Evolutionary conservation across 2,329 filamentous ascomycete species (phyloP), one percentile per base, ranked within the genome.

Genomic region (Thermoascus crustaceus): DNA sequence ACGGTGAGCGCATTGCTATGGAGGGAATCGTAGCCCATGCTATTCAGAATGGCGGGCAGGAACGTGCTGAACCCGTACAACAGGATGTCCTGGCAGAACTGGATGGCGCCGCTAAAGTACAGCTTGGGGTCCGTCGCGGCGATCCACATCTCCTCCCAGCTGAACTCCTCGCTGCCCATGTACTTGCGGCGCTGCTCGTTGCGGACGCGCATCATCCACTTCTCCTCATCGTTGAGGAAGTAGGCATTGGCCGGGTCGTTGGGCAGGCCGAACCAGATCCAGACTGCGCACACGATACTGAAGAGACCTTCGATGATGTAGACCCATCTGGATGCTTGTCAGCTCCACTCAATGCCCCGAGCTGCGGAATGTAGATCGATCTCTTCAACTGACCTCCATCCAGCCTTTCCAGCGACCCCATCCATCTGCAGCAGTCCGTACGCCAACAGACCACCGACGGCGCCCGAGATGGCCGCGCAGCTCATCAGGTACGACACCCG

Each of bases 21-120:
- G 13, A 75, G 55, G n/a, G 61, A 63, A 23, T 60, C 53, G 45
- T 72, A 75, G 2, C 72, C 71, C 52, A 75, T 67, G 20, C 60
- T 61, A 26, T 64, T 58, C 31, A 77, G 59, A 43, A 78, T 76
- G 2, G 67, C 67, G 2, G 75, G 75, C 3, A 76, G 54, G 48
- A 77, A 77, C 7, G 71, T 76, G 43, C 65, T 69, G 51, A 76
- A 75, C n/a, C 72, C 73, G 46, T 73, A 76, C 1, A 72, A 58
- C 27, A 72, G 53, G 17, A 71, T 68, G 38, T 72, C 68, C 38
- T 69, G 64, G 33, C 68, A 72, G 48, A 75, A 73, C 30, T 73
- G 69, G 11, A 69, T 69, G 16, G 54, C 41, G 4, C 63, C 66
- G 38, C 64, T 71, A 30, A 75, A 52, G 37, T 68, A 70, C 2